Base-by-base conservation (phyloP, 345 rosid genomes). In the Rhizophora apiculata region DNA sequence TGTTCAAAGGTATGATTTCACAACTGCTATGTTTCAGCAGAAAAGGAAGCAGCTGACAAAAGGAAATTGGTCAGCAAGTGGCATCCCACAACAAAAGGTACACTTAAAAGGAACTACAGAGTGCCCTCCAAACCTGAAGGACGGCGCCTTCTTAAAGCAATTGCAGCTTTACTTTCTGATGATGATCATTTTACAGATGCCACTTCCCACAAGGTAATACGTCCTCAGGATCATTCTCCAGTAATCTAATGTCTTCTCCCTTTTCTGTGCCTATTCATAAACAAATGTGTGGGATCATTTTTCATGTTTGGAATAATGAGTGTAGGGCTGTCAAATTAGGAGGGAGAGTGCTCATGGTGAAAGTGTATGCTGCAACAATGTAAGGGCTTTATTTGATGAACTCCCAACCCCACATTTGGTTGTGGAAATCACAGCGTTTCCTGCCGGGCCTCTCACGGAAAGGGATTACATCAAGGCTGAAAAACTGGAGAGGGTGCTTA, bases 331-430 rank as follows among this genome's bases (percentile, higher is more conserved):
- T 78, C 98, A 94, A 79, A 91, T 94, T 43, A 84, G 98, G 74
- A 77, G 97, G 78, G 95, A 89, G 85, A 91, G 86, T 72, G 98
- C 98, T 26, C 98, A 94, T 22, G 96, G 98, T 6, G 93, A 91
- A 78, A 91, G 95, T 36, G 97, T 94, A 4, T 94, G 98, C 84
- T 94, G 96, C 89, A 88, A 94, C 83, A 94, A 94, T 16, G 97
- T 94, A 49, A 87, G 98, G 77, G 97, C 98, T 75, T 60, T 94
- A 51, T 94, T 94, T 68, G 98, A 94, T 68, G 98, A 94, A 79
- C 90, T 94, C 60, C 98, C 97, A 0, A 89, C 98, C 4, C 98
- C 97, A 46, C 98, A 94, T 68, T 60, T 94, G 65, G 69, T 84
- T 10, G 85, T 94, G 60, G 97, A 94, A 78, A 89, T 91, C 78